Conservation (phyloP, 1,139 yeast genomes). For the Candida sanyaensis region DNA sequence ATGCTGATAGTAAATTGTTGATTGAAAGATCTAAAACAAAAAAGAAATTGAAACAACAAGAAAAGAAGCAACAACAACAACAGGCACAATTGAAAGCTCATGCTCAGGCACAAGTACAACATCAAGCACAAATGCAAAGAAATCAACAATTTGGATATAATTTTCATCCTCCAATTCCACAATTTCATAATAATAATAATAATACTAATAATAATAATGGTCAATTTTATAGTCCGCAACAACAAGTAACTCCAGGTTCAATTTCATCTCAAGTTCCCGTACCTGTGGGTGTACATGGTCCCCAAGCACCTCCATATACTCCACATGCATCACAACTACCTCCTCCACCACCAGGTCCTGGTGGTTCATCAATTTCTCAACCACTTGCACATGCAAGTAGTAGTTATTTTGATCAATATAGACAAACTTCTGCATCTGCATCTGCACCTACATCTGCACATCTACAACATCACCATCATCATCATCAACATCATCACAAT, state of each 20-base stretch:
- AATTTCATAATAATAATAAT: constrained; percentile 4
- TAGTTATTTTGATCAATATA: constrained; percentile 3
- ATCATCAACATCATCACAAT: constrained; percentile 8
- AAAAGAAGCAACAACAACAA: constrained; percentile 9
- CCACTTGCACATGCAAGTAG: background rate
- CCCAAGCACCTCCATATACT: too few relatives aligned
- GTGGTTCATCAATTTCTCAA: background rate
- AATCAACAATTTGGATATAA: constrained; percentile 5
- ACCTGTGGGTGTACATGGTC: constrained; percentile 7
- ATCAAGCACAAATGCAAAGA: constrained; percentile 8
- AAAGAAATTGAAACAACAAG: constrained; percentile 12
- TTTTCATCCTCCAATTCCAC: constrained; percentile 7
- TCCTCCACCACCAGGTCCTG: constrained; percentile 2
- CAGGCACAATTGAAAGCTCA: constrained; percentile 8
- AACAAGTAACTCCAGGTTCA: background rate
- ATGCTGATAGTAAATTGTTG: constrained; percentile 9
- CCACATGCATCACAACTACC: constrained; percentile 10
- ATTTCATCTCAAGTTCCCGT: constrained; percentile 13
- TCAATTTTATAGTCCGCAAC: constrained; percentile 8
- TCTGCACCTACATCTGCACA: too few relatives aligned
- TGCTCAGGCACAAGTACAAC: constrained; percentile 6
- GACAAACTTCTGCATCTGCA: background rate
- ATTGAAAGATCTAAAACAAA: constrained; percentile 11
- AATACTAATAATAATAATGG: too few relatives aligned
- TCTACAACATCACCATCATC: background rate